A percentile compares a stretch with the other conserved stretches of the same genome.
Evolutionary conservation across 2,329 filamentous ascomycete species (phyloP).

Genomic region (Penicillium sp.): DNA sequence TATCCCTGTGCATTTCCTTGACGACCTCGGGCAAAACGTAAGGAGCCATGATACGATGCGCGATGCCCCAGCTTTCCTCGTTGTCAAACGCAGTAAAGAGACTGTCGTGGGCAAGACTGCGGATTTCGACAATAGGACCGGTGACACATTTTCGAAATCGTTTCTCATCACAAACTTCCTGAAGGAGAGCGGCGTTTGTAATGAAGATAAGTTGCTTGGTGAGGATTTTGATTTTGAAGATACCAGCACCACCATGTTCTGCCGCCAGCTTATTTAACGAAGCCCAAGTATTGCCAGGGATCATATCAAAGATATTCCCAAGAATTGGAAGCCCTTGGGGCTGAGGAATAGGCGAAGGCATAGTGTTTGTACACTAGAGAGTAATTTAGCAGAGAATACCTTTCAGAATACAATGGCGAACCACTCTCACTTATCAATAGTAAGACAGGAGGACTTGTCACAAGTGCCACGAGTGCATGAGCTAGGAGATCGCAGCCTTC

Average conservation of each 20-base stretch:
- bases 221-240: conserved; percentile 56
- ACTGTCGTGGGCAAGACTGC: conserved; percentile 61
- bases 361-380: conserved; percentile 5
- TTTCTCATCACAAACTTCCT: conserved; percentile 65
- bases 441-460: neutral
- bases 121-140: conserved; percentile 53
- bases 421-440: neutral
- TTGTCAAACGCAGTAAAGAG: conserved; percentile 59
- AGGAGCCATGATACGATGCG: conserved; percentile 51
- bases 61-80: conserved; percentile 62
- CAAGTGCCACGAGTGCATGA: neutral
- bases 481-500: neutral
- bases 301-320: conserved; percentile 53
- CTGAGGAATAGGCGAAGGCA: conserved; percentile 51
- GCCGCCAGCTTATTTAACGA: conserved; percentile 50
- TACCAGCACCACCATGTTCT: conserved; percentile 53
- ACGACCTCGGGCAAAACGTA: conserved; percentile 44
- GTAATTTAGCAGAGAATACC: neutral
- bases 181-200: conserved; percentile 54
- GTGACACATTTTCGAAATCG: conserved; percentile 57
- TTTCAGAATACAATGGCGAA: neutral
- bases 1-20: conserved; percentile 45
- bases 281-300: conserved; percentile 50
- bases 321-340: conserved; percentile 51
- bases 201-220: conserved; percentile 50